Base-by-base conservation (phyloP, 139 green algal species). In the Micractinium conductrix region DNA sequence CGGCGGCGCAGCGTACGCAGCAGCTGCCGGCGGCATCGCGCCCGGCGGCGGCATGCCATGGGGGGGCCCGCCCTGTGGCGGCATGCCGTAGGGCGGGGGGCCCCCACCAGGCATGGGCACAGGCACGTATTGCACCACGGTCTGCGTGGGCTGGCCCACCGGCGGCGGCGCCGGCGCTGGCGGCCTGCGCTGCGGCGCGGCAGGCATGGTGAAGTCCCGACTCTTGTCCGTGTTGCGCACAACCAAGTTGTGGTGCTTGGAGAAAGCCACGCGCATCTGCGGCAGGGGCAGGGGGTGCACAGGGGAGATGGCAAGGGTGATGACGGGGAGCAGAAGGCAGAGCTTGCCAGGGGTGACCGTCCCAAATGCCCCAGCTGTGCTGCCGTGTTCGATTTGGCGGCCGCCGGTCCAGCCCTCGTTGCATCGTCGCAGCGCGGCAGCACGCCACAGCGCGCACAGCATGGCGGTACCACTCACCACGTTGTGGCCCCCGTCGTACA, bases 401-500 rank as follows among this genome's bases (percentile, higher is more conserved):
- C n/a, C n/a, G n/a, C n/a, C n/a, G n/a, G n/a, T n/a, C n/a, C n/a
- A n/a, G n/a, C n/a, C n/a, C n/a, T n/a, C n/a, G n/a, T n/a, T n/a
- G n/a, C n/a, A n/a, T n/a, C n/a, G n/a, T n/a, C n/a, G n/a, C n/a
- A n/a, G n/a, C n/a, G n/a, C n/a, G n/a, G n/a, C n/a, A n/a, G 7
- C 55, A 63, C 4, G 9, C 4, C 55, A 63, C 55, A 63, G 12
- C 55, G 24, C 5, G n/a, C n/a, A n/a, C n/a, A n/a, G n/a, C n/a
- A n/a, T n/a, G n/a, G n/a, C 7, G 53, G 8, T 62, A 5, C 53
- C 24, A 50, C 72, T 71, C 58, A 82, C 76, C 78, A 92, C 89
- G 82, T 92, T 92, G 84, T 85, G 87, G 38, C 89, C 89, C 8
- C 87, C 89, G 30, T 91, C 89, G 80, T 90, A 92, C 65, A 92